Evolutionary conservation across 768 basidiomycete genomes (phyloP), one percentile per base, ranked within the genome.

Genomic region (Russula abietina): DNA sequence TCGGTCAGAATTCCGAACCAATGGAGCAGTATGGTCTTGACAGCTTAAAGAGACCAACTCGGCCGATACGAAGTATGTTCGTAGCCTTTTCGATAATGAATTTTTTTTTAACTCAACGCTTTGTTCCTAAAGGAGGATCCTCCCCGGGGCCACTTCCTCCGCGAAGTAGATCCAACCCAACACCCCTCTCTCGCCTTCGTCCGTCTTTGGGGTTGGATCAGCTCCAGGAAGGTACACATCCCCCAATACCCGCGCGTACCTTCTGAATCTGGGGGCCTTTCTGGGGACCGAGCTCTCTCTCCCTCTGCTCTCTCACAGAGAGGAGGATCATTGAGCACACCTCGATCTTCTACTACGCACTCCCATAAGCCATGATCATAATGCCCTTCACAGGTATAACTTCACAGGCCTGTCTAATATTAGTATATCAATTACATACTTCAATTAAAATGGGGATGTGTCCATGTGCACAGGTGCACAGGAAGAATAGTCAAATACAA

Each of bases 221-320:
- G 12, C 17, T 12, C 48, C n/a, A 32, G 16, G 26, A 28, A 16
- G 33, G 49, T 33, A n/a, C 17, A 51, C 53, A 51, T 12, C 61
- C 57, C 28, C 62, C 65, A 41, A 59, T 66, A 10, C 66, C 66
- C 66, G 9, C 66, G 36, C 17, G 43, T 67, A 22, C 64, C 64
- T 54, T 59, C 66, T 24, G 57, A 17, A 39, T 54, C 16, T 10
- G 53, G 22, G 28, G 6, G 33, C 33, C 17, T 19, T 14, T 32
- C 52, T 22, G 22, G 41, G 39, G 51, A 39, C 19, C 32, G 39
- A 14, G 7, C 4, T 45, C 14, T 7, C 9, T 3, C 16, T 16
- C 16, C 50, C 32, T 43, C 39, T 24, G 4, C 12, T 0, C 19
- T 10, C 12, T 14, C 17, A 22, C 22, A 11, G 30, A 38, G 9